A percentile compares a stretch with the other conserved stretches of the same genome.
Conservation (phyloP, 2,329 filamentous ascomycete species). For the Pyricularia grisea region DNA sequence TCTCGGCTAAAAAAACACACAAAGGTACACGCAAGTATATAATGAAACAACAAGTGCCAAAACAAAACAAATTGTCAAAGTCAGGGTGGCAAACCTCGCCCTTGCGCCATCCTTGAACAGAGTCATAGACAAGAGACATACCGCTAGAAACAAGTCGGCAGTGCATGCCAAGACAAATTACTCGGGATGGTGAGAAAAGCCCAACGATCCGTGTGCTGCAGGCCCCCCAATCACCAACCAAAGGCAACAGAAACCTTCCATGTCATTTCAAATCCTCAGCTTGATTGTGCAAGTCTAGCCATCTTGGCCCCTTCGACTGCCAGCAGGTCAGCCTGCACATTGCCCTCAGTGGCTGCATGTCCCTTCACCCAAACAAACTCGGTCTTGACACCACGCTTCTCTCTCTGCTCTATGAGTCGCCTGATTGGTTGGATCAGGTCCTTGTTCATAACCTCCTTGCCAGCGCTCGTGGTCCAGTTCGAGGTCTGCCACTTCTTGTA, state of each 20-base stretch:
- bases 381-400: constrained; percentile 49
- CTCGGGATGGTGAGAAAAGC: neutral
- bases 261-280: neutral
- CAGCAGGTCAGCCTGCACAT: constrained; percentile 69
- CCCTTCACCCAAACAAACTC: constrained; percentile 86
- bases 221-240: neutral
- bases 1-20: neutral
- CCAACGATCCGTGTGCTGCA: neutral
- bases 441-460: constrained; percentile 62
- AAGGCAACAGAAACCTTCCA: neutral
- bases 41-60: neutral
- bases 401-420: constrained; percentile 60
- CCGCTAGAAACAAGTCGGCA: neutral
- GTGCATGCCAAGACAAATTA: neutral
- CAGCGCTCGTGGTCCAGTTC: constrained; percentile 66
- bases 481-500: constrained; percentile 66
- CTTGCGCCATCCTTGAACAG: neutral
- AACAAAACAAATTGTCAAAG: neutral
- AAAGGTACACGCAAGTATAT: neutral
- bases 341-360: constrained; percentile 64
- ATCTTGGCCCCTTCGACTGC: constrained; percentile 55
- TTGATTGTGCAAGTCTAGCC: neutral
- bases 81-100: neutral
- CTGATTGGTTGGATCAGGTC: constrained; percentile 72
- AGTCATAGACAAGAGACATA: neutral